Conservation (phyloP, 2,329 filamentous ascomycete species). For the Diaporthe sp. region DNA sequence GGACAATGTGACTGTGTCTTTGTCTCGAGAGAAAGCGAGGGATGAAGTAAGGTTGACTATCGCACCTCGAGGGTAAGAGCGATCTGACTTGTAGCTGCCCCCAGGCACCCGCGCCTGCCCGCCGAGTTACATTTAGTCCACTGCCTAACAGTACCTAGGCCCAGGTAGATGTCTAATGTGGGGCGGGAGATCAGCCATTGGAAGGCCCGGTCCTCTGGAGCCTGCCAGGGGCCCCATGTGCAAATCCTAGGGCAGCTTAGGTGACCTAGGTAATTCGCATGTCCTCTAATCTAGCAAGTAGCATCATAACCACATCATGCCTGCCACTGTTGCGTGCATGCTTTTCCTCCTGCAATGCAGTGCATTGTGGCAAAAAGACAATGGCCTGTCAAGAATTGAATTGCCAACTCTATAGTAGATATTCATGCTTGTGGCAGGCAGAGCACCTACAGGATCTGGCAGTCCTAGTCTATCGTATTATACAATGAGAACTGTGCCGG, state of each 20-base stretch:
- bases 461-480: not conserved
- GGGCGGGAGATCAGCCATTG: conserved; percentile 19
- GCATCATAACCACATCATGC: not conserved
- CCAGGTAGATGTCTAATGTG: not conserved
- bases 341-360: not conserved
- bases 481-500: not conserved
- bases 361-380: not conserved
- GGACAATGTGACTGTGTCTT: conserved; percentile 6
- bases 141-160: not conserved
- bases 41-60: not conserved
- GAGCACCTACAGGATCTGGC: not conserved
- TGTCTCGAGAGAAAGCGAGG: conserved; percentile 13
- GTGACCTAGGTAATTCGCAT: not conserved
- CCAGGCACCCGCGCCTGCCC: conserved; percentile 19
- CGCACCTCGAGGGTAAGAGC: not conserved
- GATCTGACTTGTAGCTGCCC: not conserved
- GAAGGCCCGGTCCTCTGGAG: not conserved
- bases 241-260: not conserved
- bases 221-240: conserved; percentile 5
- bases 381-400: not conserved
- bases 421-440: not conserved
- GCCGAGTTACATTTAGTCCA: not conserved
- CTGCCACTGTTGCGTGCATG: too few species aligned
- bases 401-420: not conserved
- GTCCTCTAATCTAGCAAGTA: not conserved